Percentiles rank a stretch among this genome's conserved stretches.
phyloP scores from a whole-genome alignment of 345 rosid genomes.

The Acer negundo region DNA sequence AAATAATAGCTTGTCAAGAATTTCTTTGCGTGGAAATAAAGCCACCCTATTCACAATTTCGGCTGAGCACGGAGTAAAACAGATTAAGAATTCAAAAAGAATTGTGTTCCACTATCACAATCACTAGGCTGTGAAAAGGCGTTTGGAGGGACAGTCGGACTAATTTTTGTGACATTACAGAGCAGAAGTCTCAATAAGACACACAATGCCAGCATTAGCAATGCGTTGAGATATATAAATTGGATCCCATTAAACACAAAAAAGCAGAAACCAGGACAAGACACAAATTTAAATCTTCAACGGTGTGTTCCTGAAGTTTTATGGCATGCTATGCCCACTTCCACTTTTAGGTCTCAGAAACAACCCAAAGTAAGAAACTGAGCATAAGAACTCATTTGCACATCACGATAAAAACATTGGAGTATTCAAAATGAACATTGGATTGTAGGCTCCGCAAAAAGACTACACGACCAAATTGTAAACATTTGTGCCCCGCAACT shows the following conservation, averaged over 20 bases:
- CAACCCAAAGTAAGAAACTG: not conserved
- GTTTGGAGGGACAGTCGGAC: not conserved
- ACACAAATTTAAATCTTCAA: not conserved
- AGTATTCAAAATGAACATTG: not conserved
- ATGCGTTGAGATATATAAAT: not conserved
- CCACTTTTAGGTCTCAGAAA: not conserved
- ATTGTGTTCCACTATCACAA: not conserved
- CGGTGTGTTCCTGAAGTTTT: not conserved
- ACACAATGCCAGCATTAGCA: not conserved
- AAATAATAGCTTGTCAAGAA: too few relatives aligned
- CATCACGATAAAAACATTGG: not conserved
- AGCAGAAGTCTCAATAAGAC: not conserved
- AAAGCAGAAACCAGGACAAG: not conserved
- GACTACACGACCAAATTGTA: constrained; percentile 17
- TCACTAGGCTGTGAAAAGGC: not conserved
- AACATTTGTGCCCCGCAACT: constrained; percentile 13
- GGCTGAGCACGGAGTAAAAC: not conserved
- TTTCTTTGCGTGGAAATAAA: too few relatives aligned
- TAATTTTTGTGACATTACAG: not conserved
- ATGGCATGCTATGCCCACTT: not conserved
- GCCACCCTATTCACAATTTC: too few relatives aligned
- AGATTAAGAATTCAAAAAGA: too few relatives aligned
- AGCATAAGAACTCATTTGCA: not conserved
- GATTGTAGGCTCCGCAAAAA: constrained; percentile 1
- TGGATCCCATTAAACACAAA: not conserved